Conservation (phyloP, 768 basidiomycete genomes). For the Xerocomellus intermedius region DNA sequence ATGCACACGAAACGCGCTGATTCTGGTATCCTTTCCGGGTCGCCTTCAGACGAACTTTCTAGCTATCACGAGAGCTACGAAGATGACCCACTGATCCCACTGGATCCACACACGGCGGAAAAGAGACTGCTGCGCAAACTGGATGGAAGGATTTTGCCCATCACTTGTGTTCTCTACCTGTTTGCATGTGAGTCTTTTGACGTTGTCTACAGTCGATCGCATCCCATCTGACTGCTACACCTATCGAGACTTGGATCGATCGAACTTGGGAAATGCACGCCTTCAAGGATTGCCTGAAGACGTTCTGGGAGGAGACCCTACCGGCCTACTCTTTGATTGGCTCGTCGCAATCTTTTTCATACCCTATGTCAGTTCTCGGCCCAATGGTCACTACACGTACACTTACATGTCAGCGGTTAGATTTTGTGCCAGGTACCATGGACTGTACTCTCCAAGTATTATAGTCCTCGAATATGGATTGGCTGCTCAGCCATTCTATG, state of each 20-base stretch:
- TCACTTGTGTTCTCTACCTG: slow-evolving; percentile 70
- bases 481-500: slow-evolving; percentile 68
- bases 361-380: slow-evolving; percentile 56
- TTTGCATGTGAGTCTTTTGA: slow-evolving; percentile 60
- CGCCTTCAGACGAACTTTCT: slow-evolving; percentile 4
- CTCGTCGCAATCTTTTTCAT: slow-evolving; percentile 76
- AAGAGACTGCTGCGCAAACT: slow-evolving; percentile 58
- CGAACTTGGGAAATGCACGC: slow-evolving; percentile 78
- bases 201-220: not conserved
- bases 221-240: not conserved
- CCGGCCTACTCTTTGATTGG: slow-evolving; percentile 74
- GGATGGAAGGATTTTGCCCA: slow-evolving; percentile 65
- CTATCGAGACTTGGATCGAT: slow-evolving; percentile 58
- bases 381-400: not conserved
- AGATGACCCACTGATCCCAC: slow-evolving; percentile 20
- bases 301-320: slow-evolving; percentile 63
- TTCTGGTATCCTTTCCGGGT: not conserved
- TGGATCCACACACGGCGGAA: slow-evolving; percentile 39
- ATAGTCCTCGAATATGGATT: slow-evolving; percentile 67
- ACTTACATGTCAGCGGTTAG: slow-evolving; percentile 34
- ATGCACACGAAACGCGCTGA: slow-evolving; percentile 21
- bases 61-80: slow-evolving; percentile 7
- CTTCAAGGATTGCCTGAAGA: slow-evolving; percentile 69
- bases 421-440: slow-evolving; percentile 71
- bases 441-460: slow-evolving; percentile 63